Evolutionary conservation across 2,329 filamentous ascomycete genomes (phyloP), one percentile per base, ranked within the genome.

Genomic region (Metarhizium album): DNA sequence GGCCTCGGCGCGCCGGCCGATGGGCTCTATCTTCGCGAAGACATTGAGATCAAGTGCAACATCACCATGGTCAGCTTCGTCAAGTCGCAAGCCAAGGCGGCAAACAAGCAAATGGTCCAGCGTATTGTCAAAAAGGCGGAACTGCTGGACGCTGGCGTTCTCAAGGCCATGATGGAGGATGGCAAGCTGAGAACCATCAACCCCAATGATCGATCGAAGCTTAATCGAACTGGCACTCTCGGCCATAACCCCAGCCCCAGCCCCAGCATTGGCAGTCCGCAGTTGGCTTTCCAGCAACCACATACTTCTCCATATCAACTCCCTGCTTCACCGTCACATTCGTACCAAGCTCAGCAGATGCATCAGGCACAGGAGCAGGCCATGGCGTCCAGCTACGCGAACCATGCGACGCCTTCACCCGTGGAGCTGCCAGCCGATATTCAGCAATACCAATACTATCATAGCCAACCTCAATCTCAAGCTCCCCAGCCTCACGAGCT

Each of bases 81-180:
- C 57, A 85, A 83, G 70, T 73, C 77, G 52, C 80, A 86, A 62
- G 74, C 78, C 59, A 84, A 83, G 66, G 74, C 79, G 8, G 80
- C 83, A 7, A 82, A 80, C 58, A 82, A 81, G 55, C 74, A 83
- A 53, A 83, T 87, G 78, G 77, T 87, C 1, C 71, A 77, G 49
- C 75, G 83, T 46, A 77, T 87, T 61, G 80, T 86, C 60, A 84
- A 84, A 60, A 86, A 86, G 70, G 83, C 83, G 1, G 82, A 84
- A 64, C 69, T 87, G 22, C 70, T 87, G 38, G 83, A 86, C 58
- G 71, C 82, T 5, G 83, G 83, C 16, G 72, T 79, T 18, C 69
- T 87, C 46, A 76, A 79, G 42, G 83, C 79, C 50, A 84, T 87
- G 81, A 79, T 85, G 60, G 75, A 84, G 58, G 71, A 83, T 54